Evolutionary conservation across 352 stramenopile genomes (phyloP), one percentile per base, ranked within the genome.

Genomic region (Phytophthora idaei): DNA sequence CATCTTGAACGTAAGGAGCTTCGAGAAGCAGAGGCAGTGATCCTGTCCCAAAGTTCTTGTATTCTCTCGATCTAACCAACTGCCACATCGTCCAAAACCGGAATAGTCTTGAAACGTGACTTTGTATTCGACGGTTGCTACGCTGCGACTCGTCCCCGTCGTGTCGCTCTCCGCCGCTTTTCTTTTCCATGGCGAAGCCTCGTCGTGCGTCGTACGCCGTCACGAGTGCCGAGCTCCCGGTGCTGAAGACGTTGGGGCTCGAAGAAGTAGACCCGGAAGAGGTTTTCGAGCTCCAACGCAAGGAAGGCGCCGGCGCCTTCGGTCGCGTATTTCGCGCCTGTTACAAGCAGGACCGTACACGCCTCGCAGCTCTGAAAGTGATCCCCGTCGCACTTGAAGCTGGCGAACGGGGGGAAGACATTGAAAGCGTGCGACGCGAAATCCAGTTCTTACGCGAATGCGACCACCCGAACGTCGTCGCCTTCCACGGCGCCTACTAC

Each of bases 401-500:
- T 17, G 83, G 78, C 0, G 78, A 91, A 52, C 76, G 80, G 12
- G 83, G 80, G 11, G 83, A 90, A 71, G 80, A 90, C 64, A 83
- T 91, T 46, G 80, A 88, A 48, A 89, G 84, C 32, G 85, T 93
- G 28, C 78, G 78, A 11, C 73, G 77, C 1, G 82, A 93, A 67
- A 91, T 93, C 51, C 71, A 90, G 58, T 91, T 90, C 56, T 61
- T 91, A 37, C 80, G 85, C 17, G 82, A 89, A 44, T 91, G 80
- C 67, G 76, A 91, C 72, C 80, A 93, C 68, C 75, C 79, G 37
- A 91, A 93, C 49, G 85, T 93, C 54, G 83, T 91, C 9, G 82
- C 79, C n/a, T 90, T 93, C 61, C 83, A 83, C 46, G 82, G 78
- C 2, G 85, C 85, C 17, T 93, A 90, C 76, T 93, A 91, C 74